Conservation (phyloP, 352 stramenopile genomes). For the Phytopythium delawarense region DNA sequence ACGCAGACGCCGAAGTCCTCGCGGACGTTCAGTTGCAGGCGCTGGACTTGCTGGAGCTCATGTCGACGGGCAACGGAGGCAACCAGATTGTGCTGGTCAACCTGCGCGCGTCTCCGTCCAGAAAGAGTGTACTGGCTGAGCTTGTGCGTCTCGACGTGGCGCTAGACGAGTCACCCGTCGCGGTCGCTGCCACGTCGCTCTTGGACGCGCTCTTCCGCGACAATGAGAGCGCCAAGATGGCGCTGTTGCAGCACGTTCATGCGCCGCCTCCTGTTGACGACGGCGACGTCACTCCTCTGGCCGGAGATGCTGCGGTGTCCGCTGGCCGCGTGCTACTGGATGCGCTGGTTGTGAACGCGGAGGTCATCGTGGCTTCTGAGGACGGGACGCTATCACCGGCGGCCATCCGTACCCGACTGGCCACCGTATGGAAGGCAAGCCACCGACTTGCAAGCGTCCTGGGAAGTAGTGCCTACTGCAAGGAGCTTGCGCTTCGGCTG, state of each 20-base stretch:
- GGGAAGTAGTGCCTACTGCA: slow-evolving; percentile 49
- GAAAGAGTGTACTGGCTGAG: slow-evolving; percentile 46
- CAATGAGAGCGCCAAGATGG: slow-evolving; percentile 63
- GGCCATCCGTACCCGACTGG: slow-evolving; percentile 20
- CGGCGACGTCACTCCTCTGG: slow-evolving; percentile 13
- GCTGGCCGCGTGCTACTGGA: slow-evolving; percentile 52
- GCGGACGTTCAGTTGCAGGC: slow-evolving; percentile 60
- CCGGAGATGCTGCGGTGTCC: slow-evolving; percentile 10
- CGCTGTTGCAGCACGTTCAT: slow-evolving; percentile 66
- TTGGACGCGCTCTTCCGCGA: slow-evolving; percentile 57
- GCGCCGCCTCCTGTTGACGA: slow-evolving; percentile 27
- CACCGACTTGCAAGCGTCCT: slow-evolving; percentile 54
- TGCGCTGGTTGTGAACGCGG: slow-evolving; percentile 42
- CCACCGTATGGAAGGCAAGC: slow-evolving; percentile 60
- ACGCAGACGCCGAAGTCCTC: slow-evolving; percentile 23
- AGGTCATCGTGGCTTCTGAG: slow-evolving; percentile 24
- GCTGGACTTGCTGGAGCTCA: slow-evolving; percentile 52
- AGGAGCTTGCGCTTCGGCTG: slow-evolving; percentile 65
- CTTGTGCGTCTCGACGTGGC: slow-evolving; percentile 54
- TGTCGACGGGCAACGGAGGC: slow-evolving; percentile 49
- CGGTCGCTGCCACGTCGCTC: slow-evolving; percentile 47
- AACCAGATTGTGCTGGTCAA: slow-evolving; percentile 76
- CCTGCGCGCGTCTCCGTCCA: slow-evolving; percentile 37
- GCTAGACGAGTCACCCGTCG: slow-evolving; percentile 56
- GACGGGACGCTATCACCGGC: slow-evolving; percentile 7